Base-by-base conservation (phyloP, 495 filamentous ascomycete genomes). In the Hypoxylon cercidicola region DNA sequence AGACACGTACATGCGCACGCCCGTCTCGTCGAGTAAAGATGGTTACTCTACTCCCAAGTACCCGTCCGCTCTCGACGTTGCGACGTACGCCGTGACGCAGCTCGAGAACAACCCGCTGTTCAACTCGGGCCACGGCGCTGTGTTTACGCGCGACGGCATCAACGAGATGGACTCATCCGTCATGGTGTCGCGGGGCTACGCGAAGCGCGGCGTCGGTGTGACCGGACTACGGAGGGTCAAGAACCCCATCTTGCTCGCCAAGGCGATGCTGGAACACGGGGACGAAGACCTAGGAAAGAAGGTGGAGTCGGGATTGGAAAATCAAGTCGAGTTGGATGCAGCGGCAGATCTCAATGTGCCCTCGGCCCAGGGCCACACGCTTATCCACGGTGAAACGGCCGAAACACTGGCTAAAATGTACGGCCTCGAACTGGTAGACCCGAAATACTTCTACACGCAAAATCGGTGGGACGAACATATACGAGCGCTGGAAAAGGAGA, bases 101-200 rank as follows among this genome's bases (percentile, higher is more conserved):
- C 85, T 97, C 43, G 93, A 97, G 79, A 81, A 96, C 68, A 85
- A 92, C 70, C 84, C 87, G 4, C 87, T 96, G 10, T 97, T 93
- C 83, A 97, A 97, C 78, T 86, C 86, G 58, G 93, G 89, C 39
- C 88, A 88, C 61, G 93, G 93, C 62, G 90, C 92, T 48, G 93
- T 96, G 13, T 97, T 96, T 74, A 96, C 91, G 2, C 82, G 85
- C 37, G 87, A 88, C 48, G 93, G 93, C 8, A 86, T 85, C 55
- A 93, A 91, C 75, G 93, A 97, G 75, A 87, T 96, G 65, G 93
- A 97, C 75, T 89, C 93, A 25, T 90, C 87, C n/a, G 83, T 97
- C 21, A 97, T 97, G 93, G 90, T 95, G 0, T 88, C 89, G 3
- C 78, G 80, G n/a, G 88, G 87, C 1, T 75, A 78, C 37, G 85